Evolutionary conservation across 2,329 filamentous ascomycete genomes (phyloP), one percentile per base, ranked within the genome.

Genomic region (Dothistroma septosporum): DNA sequence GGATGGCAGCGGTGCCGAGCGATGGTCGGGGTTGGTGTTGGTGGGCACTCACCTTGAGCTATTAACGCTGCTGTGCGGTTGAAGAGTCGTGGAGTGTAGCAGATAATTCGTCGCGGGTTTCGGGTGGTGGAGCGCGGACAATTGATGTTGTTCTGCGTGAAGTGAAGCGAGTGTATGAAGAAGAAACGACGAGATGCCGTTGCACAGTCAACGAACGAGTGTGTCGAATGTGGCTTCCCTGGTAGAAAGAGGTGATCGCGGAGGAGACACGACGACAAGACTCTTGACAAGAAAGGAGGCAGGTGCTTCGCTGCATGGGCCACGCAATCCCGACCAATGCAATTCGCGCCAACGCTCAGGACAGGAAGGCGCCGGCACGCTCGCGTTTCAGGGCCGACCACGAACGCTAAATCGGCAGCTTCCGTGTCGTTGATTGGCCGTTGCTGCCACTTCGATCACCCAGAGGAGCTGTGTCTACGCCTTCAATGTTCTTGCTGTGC

Each of bases 101-200:
- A 33, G 53, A 56, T 55, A 56, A 49, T 31, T 55, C 8, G 44
- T 7, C 10, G 33, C 21, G 54, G 22, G 22, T 31, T 28, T 48
- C 46, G 47, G 55, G 33, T 44, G 44, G 31, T 44, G 24, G 55
- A 21, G 28, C 33, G 55, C 59, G 49, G 41, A 19, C 48, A 41
- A 41, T 48, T 61, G 55, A 37, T 48, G 41, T 49, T 47, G 58
- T 35, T 49, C 48, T 22, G 16, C 4, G 32, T 24, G 54, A 46
- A 61, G 21, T 41, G 54, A 46, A 61, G 55, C 59, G 59, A 61
- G 59, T 54, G 59, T 61, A 46, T 46, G 55, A 61, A 61, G 59
- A 54, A 44, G 53, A 59, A 54, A 53, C 32, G 16, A 46, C 46
- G 16, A 52, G 44, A 58, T 28, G 28, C 44, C 31, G 52, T 31